Percentiles rank a stretch among this genome's conserved stretches.
Evolutionary conservation across 1,284 basidiomycete species (phyloP).

Genomic region (Gyrodon tennesseensis): DNA sequence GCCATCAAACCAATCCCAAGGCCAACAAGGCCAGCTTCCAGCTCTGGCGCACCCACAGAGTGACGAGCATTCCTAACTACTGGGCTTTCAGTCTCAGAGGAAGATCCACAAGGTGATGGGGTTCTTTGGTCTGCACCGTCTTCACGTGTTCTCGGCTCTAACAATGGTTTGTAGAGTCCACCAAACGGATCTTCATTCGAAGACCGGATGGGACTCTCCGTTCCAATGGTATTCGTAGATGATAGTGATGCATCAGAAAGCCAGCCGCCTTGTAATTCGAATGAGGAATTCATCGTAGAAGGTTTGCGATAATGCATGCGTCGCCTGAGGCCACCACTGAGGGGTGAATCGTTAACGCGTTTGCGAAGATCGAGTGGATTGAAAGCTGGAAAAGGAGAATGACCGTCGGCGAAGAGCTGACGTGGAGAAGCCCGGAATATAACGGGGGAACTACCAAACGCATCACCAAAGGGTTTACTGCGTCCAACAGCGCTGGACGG

Average conservation of each 20-base stretch:
- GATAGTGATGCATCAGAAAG: slow-evolving; percentile 47
- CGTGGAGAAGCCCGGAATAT: slow-evolving; percentile 47
- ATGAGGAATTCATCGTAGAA: slow-evolving; percentile 46
- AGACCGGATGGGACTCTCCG: slow-evolving; percentile 32
- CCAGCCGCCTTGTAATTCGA: slow-evolving; percentile 51
- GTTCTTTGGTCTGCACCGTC: slow-evolving; percentile 26
- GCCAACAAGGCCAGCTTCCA: slow-evolving; percentile 44
- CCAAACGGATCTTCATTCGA: slow-evolving; percentile 45
- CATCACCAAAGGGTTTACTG: slow-evolving; percentile 38
- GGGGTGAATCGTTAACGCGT: slow-evolving; percentile 43
- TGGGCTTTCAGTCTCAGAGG: slow-evolving; percentile 58
- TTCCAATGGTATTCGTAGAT: slow-evolving; percentile 32
- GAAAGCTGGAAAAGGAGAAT: slow-evolving; percentile 39
- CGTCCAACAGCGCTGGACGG: slow-evolving; percentile 37
- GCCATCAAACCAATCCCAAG: slow-evolving; percentile 58
- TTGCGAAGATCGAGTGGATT: slow-evolving; percentile 41
- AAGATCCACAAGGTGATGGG: slow-evolving; percentile 43
- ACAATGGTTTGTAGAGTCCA: slow-evolving; percentile 38
- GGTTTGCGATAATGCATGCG: slow-evolving; percentile 42
- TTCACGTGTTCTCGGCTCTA: slow-evolving; percentile 26
- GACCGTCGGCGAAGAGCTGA: slow-evolving; percentile 44
- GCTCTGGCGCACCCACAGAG: slow-evolving; percentile 35
- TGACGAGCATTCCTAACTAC: slow-evolving; percentile 53
- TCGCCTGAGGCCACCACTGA: slow-evolving; percentile 37
- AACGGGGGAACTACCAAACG: slow-evolving; percentile 41